Evolutionary conservation across 2,329 filamentous ascomycete species (phyloP), one percentile per base, ranked within the genome.

Genomic region (Pezicula carpinea): DNA sequence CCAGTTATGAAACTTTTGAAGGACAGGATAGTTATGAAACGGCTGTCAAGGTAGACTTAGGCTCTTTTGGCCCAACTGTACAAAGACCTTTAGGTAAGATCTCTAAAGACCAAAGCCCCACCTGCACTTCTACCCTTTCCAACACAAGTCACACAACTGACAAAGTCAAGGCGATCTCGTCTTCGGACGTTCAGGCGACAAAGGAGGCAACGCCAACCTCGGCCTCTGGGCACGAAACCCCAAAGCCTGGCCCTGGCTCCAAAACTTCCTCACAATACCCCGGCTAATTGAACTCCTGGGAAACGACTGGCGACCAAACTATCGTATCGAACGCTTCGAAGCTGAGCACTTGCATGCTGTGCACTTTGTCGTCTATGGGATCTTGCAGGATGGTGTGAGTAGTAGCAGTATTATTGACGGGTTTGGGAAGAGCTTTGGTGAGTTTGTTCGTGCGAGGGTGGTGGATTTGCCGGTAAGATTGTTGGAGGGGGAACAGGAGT

Each of bases 151-250:
- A 32, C 14, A 32, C 29, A 14, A 35, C 8, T 6, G 4, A 14
- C 61, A 64, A 47, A 19, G 34, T 29, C 13, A 35, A 31, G 39
- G 39, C 8, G 22, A 59, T 21, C 50, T 64, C 7, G 57, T 61
- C n/a, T 59, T 62, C 6, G 64, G 58, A 2, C 57, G 64, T 2
- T 60, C 57, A 13, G 64, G 64, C 5, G 65, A 66, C 53, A 67
- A 66, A 51, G 64, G 61, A 5, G 57, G 58, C 14, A 64, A 67
- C 43, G 61, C 61, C 2, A 67, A 66, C 46, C 52, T 66, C 6
- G 64, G 64, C 5, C 60, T 67, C 52, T 67, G 61, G 56, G 63
- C 63, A n/a, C 42, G 42, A 18, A 31, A 29, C 17, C 23, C 39
- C 5, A 21, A 5, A 2, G 42, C 46, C 50, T 48, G n/a, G n/a